Conservation (phyloP, 805 yeast genomes). For the Suhomyces prunicola region DNA sequence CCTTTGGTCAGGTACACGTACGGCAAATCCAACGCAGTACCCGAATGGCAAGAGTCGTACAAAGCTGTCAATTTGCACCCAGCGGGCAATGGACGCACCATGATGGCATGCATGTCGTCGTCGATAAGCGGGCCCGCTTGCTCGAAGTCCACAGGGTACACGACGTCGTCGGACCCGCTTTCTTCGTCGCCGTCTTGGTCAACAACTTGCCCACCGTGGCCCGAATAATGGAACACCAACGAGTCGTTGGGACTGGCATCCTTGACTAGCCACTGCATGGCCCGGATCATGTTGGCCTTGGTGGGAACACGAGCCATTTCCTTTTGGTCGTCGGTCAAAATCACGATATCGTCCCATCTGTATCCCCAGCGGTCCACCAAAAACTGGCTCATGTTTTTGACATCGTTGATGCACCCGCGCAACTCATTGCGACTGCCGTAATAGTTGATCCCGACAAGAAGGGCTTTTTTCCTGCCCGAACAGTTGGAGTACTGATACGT, state of each 20-base stretch:
- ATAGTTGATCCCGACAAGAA: constrained; percentile 37
- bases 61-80: constrained; percentile 39
- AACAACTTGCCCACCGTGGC: constrained; percentile 38
- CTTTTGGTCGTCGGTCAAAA: constrained; percentile 36
- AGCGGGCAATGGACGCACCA: constrained; percentile 35
- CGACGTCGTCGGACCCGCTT: constrained; percentile 34
- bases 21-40: constrained; percentile 39
- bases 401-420: constrained; percentile 39
- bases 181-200: constrained; percentile 40
- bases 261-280: constrained; percentile 39
- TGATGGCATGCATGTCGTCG: constrained; percentile 38
- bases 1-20: constrained; percentile 40
- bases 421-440: constrained; percentile 28
- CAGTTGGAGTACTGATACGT: constrained; percentile 40
- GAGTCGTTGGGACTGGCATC: constrained; percentile 40
- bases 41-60: constrained; percentile 40
- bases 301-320: constrained; percentile 31
- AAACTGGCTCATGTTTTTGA: constrained; percentile 34
- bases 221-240: constrained; percentile 37
- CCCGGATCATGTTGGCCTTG: constrained; percentile 31
- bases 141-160: constrained; percentile 37
- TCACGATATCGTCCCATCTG: constrained; percentile 36
- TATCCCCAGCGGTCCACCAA: constrained; percentile 30
- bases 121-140: constrained; percentile 32
- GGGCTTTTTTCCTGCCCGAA: constrained; percentile 34